A percentile compares a stretch with the other conserved stretches of the same genome.
These are phyloP conservation scores for Elongisporangium anandrum DNA, from an alignment of 352 stramenopile genomes.

Conservation along the genomic window DNA sequence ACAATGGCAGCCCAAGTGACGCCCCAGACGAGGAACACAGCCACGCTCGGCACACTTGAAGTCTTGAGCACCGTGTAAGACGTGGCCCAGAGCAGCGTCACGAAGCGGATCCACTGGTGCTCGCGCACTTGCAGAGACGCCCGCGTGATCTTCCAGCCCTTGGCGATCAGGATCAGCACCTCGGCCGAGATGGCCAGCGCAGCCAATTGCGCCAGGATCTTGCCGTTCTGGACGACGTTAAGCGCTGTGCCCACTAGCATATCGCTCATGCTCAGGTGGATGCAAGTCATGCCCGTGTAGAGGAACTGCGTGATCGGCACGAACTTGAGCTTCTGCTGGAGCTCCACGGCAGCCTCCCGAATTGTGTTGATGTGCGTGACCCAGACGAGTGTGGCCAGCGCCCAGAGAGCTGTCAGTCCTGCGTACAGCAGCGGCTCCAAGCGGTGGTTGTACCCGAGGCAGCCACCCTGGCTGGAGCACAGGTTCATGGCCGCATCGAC, in stretches of 20 bases:
- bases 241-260: conserved; percentile 26
- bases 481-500: conserved; percentile 52
- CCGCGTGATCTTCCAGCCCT: conserved; percentile 71
- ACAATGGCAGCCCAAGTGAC: conserved; percentile 48
- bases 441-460: conserved; percentile 14
- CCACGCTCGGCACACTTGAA: conserved; percentile 27
- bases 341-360: conserved; percentile 33
- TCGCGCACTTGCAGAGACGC: conserved; percentile 34
- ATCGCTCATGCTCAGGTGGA: conserved; percentile 25
- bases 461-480: conserved; percentile 33
- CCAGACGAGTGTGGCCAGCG: conserved; percentile 30
- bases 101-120: conserved; percentile 50
- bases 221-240: conserved; percentile 28
- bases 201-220: conserved; percentile 34
- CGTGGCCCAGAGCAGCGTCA: conserved; percentile 46
- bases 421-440: background rate
- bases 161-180: conserved; percentile 50
- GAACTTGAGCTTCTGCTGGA: conserved; percentile 55
- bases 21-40: conserved; percentile 48
- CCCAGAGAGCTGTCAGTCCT: conserved; percentile 28
- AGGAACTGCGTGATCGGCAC: conserved; percentile 31
- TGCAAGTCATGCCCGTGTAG: conserved; percentile 23
- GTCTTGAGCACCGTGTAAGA: conserved; percentile 38
- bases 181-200: conserved; percentile 45
- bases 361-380: conserved; percentile 39